These are phyloP conservation scores for Penicillium expansum DNA, from an alignment of 2,329 filamentous ascomycete genomes.

Conservation along the genomic window DNA sequence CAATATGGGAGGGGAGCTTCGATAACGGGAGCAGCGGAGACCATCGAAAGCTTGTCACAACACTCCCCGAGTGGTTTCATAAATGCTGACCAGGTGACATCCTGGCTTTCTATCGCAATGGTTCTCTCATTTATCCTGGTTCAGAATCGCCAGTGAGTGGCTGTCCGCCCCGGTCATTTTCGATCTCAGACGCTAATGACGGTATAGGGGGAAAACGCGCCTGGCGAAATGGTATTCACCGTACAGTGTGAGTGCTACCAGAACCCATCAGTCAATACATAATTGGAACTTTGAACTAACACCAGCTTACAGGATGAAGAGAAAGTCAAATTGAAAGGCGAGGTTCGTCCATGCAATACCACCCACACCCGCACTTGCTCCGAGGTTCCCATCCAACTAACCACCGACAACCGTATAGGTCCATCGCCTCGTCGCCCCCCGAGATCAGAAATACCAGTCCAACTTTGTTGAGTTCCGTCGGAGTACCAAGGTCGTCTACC, in stretches of 20 bases:
- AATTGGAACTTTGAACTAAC: constrained; percentile 16
- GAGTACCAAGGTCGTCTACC: constrained; percentile 89
- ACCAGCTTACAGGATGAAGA: constrained; percentile 69
- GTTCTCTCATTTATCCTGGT: constrained; percentile 86
- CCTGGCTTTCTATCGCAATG: constrained; percentile 34
- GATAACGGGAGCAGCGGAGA: constrained; percentile 30
- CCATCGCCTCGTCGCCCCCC: constrained; percentile 93
- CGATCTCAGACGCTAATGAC: constrained; percentile 20
- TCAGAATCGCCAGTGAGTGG: constrained; percentile 77
- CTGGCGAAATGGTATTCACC: constrained; percentile 99
- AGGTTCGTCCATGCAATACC: constrained; percentile 55
- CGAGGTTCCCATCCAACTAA: constrained; percentile 10
- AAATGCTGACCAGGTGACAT: constrained; percentile 20
- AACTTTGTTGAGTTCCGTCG: constrained; percentile 87
- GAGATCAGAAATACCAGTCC: constrained; percentile 98
- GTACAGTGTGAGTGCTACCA: constrained; percentile 63
- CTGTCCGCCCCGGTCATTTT: background rate
- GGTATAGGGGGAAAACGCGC: constrained; percentile 85
- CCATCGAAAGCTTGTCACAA: constrained; percentile 11
- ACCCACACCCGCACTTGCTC: constrained; percentile 1
- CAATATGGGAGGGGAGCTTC: constrained; percentile 31
- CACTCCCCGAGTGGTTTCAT: constrained; percentile 15
- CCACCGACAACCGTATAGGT: constrained; percentile 54
- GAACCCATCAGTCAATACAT: background rate
- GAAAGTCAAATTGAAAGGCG: constrained; percentile 98